These are phyloP conservation scores for Puccinia hordei DNA, from an alignment of 1,284 basidiomycete genomes.

Conservation along the genomic window DNA sequence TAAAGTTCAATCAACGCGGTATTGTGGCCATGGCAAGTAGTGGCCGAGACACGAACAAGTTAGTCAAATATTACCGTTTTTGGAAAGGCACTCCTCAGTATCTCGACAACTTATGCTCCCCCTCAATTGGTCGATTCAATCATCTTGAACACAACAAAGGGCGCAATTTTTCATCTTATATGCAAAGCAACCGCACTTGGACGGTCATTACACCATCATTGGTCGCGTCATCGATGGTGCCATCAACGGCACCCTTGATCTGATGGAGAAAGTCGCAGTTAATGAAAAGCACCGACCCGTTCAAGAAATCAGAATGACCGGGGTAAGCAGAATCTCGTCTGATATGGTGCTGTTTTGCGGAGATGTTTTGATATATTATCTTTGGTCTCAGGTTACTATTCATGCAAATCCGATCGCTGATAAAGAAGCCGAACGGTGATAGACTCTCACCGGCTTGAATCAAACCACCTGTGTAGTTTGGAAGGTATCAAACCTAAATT, in stretches of 20 bases:
- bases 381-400: slow-evolving; percentile 71
- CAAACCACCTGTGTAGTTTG: no score
- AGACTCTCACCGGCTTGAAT: not conserved
- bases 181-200: slow-evolving; percentile 84
- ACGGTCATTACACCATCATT: slow-evolving; percentile 91
- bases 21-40: slow-evolving; percentile 97
- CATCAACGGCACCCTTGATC: slow-evolving; percentile 77
- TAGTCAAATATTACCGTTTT: slow-evolving; percentile 53
- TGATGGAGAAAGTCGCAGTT: slow-evolving; percentile 86
- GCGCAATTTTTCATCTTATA: slow-evolving; percentile 89
- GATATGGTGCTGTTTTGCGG: slow-evolving; percentile 14
- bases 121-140: slow-evolving; percentile 23
- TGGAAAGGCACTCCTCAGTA: not conserved
- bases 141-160: slow-evolving; percentile 35
- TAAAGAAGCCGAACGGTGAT: slow-evolving; percentile 52
- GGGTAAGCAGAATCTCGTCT: slow-evolving; percentile 64
- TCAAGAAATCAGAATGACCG: slow-evolving; percentile 76
- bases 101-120: slow-evolving; percentile 51
- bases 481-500: no score
- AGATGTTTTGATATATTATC: not conserved
- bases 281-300: slow-evolving; percentile 85
- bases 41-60: slow-evolving; percentile 89
- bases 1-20: slow-evolving; percentile 93
- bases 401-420: slow-evolving; percentile 94
- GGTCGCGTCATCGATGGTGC: slow-evolving; percentile 90